A percentile compares a stretch with the other conserved stretches of the same genome.
Evolutionary conservation across 2,329 filamentous ascomycete genomes (phyloP).

Genomic region (Hypomyces rosellus): DNA sequence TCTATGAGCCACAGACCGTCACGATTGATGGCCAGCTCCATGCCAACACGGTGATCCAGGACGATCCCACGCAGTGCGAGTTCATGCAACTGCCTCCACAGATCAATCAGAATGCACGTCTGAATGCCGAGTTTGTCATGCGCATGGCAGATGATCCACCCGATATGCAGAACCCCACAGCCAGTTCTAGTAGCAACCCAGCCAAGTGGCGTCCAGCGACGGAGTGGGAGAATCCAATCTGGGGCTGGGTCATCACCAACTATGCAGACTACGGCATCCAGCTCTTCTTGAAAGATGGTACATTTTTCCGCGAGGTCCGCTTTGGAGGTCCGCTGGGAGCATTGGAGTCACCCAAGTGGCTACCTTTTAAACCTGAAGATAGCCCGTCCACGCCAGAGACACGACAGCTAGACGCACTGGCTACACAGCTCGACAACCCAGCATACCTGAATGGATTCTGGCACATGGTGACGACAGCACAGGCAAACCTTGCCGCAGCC

Average conservation of each 20-base stretch:
- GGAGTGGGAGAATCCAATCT: slow-evolving; percentile 36
- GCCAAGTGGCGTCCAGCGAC: slow-evolving; percentile 13
- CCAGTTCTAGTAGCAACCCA: not conserved
- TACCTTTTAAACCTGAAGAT: slow-evolving; percentile 25
- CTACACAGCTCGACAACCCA: slow-evolving; percentile 16
- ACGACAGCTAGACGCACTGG: slow-evolving; percentile 25
- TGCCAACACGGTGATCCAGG: slow-evolving; percentile 20
- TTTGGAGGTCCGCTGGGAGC: slow-evolving; percentile 25
- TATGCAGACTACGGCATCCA: slow-evolving; percentile 35
- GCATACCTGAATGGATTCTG: slow-evolving; percentile 27
- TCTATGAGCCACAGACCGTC: slow-evolving; percentile 23
- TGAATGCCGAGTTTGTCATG: slow-evolving; percentile 31
- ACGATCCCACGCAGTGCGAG: slow-evolving; percentile 19
- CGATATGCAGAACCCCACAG: not conserved
- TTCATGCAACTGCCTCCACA: slow-evolving; percentile 34
- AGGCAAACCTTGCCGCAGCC: slow-evolving; percentile 19
- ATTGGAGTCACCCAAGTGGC: slow-evolving; percentile 22
- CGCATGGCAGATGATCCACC: not conserved
- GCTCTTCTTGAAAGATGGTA: slow-evolving; percentile 34
- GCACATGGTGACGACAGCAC: slow-evolving; percentile 29
- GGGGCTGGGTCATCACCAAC: slow-evolving; percentile 37
- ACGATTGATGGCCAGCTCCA: slow-evolving; percentile 8
- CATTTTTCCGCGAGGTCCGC: slow-evolving; percentile 36
- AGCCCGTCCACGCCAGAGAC: slow-evolving; percentile 4
- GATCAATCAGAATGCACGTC: slow-evolving; percentile 33